These are phyloP conservation scores for Dendrocalamus sinicus DNA, from an alignment of 176 grass and related monocot genomes.

Conservation along the genomic window DNA sequence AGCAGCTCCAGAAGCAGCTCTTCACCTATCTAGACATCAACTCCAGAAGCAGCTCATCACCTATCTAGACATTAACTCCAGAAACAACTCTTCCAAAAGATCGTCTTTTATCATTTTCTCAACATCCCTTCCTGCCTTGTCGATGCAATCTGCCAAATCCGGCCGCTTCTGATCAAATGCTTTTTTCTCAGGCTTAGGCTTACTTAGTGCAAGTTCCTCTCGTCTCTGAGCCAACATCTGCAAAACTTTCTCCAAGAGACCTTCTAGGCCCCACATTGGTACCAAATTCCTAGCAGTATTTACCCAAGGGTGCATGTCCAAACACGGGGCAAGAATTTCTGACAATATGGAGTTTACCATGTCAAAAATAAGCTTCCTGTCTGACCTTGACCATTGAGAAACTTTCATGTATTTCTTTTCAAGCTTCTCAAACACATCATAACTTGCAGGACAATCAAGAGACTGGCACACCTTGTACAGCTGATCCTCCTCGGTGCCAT, in stretches of 20 bases:
- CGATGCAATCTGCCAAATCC: constrained; percentile 53
- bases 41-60: constrained; percentile 58
- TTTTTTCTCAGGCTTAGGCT: constrained; percentile 49
- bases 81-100: constrained; percentile 72
- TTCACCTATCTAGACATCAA: constrained; percentile 44
- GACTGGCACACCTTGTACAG: constrained; percentile 65
- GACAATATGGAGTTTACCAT: constrained; percentile 72
- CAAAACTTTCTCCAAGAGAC: constrained; percentile 74
- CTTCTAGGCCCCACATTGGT: constrained; percentile 75
- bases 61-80: constrained; percentile 51
- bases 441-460: constrained; percentile 54
- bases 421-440: constrained; percentile 70
- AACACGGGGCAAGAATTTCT: constrained; percentile 70
- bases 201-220: constrained; percentile 34
- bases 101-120: constrained; percentile 75
- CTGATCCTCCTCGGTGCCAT: constrained; percentile 47
- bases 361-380: constrained; percentile 83
- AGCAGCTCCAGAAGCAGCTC: background rate
- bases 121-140: constrained; percentile 71
- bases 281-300: constrained; percentile 45
- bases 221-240: constrained; percentile 50
- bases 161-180: constrained; percentile 60
- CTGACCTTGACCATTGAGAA: constrained; percentile 57
- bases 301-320: constrained; percentile 76
- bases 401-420: constrained; percentile 75